A percentile compares a stretch with the other conserved stretches of the same genome.
Conservation (phyloP, 2,329 filamentous ascomycete species). For the Pseudomassariella vexata region DNA sequence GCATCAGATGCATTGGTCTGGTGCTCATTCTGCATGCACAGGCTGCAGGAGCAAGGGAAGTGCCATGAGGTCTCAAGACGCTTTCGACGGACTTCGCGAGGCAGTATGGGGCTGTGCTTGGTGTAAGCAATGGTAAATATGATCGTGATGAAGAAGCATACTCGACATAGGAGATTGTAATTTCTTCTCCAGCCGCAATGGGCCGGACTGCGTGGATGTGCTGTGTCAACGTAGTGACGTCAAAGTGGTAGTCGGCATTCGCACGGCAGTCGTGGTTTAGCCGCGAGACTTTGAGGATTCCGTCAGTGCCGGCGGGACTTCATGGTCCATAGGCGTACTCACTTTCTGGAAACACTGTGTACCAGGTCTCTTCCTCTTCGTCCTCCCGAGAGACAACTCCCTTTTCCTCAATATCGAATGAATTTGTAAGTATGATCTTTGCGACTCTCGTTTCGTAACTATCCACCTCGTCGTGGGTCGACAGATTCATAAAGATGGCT, state of each 20-base stretch:
- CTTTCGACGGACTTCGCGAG: constrained; percentile 21
- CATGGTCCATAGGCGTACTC: too few species aligned
- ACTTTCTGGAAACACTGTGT: constrained; percentile 33
- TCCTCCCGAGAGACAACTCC: constrained; percentile 17
- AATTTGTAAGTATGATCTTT: constrained; percentile 30
- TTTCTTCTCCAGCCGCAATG: constrained; percentile 35
- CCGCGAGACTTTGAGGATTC: constrained; percentile 27
- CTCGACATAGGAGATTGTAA: constrained; percentile 37
- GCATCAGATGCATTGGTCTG: constrained; percentile 27
- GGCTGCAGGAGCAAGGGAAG: constrained; percentile 33
- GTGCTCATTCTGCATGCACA: constrained; percentile 25
- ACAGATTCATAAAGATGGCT: constrained; percentile 27
- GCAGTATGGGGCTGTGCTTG: constrained; percentile 21
- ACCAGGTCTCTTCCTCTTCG: constrained; percentile 21
- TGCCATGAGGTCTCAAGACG: constrained; percentile 30
- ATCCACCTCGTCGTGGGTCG: constrained; percentile 23
- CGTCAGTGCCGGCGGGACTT: too few species aligned
- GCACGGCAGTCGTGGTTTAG: constrained; percentile 41
- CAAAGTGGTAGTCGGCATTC: constrained; percentile 37
- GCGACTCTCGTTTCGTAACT: constrained; percentile 23
- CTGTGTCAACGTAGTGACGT: constrained; percentile 30
- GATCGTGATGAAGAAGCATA: constrained; percentile 10
- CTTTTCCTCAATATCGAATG: constrained; percentile 29
- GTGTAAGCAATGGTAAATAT: neutral
- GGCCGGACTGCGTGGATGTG: constrained; percentile 31